Evolutionary conservation across 2,329 filamentous ascomycete genomes (phyloP), one percentile per base, ranked within the genome.

Genomic region (Fusarium proliferatum): DNA sequence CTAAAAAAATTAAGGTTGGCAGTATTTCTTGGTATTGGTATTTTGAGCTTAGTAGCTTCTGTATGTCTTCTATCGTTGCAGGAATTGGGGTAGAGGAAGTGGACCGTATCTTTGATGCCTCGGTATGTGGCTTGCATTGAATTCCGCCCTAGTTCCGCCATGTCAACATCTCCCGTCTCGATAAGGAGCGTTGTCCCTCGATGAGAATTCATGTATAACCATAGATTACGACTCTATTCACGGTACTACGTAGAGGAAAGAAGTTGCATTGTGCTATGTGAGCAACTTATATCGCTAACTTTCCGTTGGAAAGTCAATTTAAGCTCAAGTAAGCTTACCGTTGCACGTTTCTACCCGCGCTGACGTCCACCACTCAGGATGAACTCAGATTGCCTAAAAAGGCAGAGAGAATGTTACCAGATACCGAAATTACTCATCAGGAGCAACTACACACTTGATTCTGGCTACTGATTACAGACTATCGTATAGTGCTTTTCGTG

Each of bases 281-380:
- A 13, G 13, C 26, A 23, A 26, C 28, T 42, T 42, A 19, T 9
- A 42, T 19, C 13, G n/a, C 6, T 36, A 7, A 7, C 7, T 7
- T n/a, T 23, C 4, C 34, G 15, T 23, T 1, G 13, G 16, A 41
- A 26, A 33, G 53, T 60, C 42, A 26, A 67, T 36, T 33, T 38
- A 49, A 51, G 45, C 52, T 51, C 38, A 67, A 21, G 34, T 60
- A 67, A 67, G 61, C 61, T 66, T 38, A 52, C 45, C 23, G 48
- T 30, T 66, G 28, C 23, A 48, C 34, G 38, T 30, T 64, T 39
- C 48, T 64, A 38, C 63, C 61, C 41, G 60, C 26, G 34, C 39
- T 65, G 28, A 41, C 59, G 33, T 62, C 53, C 45, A 39, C 41
- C 57, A 64, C 38, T 64, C 30, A 63, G 59, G 21, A 64, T 46